These are phyloP conservation scores for Aspergillus flavus DNA, from an alignment of 2,329 filamentous ascomycete species.

Conservation along the genomic window DNA sequence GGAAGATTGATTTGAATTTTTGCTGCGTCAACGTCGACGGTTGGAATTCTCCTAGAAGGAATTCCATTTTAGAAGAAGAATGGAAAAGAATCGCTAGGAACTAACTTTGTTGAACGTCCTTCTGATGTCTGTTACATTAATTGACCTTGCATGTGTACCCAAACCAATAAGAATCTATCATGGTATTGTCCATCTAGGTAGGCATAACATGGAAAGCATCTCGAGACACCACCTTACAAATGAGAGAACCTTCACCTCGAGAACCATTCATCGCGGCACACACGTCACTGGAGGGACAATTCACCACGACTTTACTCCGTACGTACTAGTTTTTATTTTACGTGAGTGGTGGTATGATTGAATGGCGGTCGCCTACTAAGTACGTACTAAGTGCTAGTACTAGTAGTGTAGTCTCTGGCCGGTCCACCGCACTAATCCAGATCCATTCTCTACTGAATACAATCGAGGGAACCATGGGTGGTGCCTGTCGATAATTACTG, in stretches of 20 bases:
- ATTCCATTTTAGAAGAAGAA: background rate
- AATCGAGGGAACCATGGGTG: slow-evolving; percentile 16
- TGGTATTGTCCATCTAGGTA: too few relatives aligned
- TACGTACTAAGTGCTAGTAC: background rate
- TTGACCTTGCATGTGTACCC: too few relatives aligned
- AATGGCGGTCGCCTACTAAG: background rate
- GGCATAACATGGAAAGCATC: background rate
- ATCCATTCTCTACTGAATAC: slow-evolving; percentile 5
- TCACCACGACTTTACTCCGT: background rate
- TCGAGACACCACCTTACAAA: background rate
- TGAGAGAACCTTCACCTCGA: too few relatives aligned
- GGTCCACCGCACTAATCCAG: background rate
- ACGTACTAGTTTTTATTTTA: background rate
- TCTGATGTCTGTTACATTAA: background rate
- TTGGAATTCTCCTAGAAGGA: slow-evolving; percentile 1
- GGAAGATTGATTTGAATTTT: background rate
- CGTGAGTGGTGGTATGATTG: slow-evolving; percentile 3
- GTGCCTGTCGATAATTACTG: slow-evolving; percentile 22
- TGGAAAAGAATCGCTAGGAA: background rate
- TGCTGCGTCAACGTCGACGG: background rate
- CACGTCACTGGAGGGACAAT: background rate
- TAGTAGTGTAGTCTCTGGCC: background rate
- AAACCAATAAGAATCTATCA: too few relatives aligned
- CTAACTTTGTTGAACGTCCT: background rate
- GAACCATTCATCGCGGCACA: background rate